Conservation (phyloP, 257 asterid genomes). For the Eustoma russellianum region DNA sequence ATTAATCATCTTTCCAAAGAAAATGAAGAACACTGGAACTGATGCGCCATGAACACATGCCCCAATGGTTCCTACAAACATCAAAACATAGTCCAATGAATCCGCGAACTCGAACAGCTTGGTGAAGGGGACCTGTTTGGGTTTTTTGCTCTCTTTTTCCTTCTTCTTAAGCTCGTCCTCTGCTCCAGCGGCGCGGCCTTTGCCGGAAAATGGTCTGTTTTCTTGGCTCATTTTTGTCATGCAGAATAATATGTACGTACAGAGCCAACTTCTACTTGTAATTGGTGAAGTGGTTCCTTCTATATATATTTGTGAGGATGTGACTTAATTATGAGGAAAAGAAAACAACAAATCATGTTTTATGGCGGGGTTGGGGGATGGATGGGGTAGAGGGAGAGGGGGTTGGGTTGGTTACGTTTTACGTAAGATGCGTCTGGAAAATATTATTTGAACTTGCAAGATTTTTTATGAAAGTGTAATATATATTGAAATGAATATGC, state of each 20-base stretch:
- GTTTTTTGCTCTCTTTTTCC: background rate
- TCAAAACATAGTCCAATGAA: slow-evolving; percentile 54
- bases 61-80: slow-evolving; percentile 68
- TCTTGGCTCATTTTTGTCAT: slow-evolving; percentile 10
- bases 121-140: slow-evolving; percentile 27
- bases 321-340: too few species aligned
- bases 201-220: slow-evolving; percentile 9
- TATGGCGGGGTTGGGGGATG: background rate
- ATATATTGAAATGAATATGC: too few species aligned
- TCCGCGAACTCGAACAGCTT: slow-evolving; percentile 75
- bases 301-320: background rate
- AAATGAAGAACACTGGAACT: slow-evolving; percentile 90
- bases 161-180: slow-evolving; percentile 11
- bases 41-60: slow-evolving; percentile 97
- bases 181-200: background rate
- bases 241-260: background rate
- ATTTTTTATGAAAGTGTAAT: too few species aligned
- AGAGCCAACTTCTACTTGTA: too few species aligned
- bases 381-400: too few species aligned
- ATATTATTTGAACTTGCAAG: too few species aligned
- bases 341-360: background rate
- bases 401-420: too few species aligned
- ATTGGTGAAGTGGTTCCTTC: too few species aligned
- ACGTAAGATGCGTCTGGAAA: too few species aligned
- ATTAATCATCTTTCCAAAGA: slow-evolving; percentile 81